A percentile compares a stretch with the other conserved stretches of the same genome.
phyloP scores from a whole-genome alignment of 2,329 filamentous ascomycete genomes.

The Blastomyces gilchristii region DNA sequence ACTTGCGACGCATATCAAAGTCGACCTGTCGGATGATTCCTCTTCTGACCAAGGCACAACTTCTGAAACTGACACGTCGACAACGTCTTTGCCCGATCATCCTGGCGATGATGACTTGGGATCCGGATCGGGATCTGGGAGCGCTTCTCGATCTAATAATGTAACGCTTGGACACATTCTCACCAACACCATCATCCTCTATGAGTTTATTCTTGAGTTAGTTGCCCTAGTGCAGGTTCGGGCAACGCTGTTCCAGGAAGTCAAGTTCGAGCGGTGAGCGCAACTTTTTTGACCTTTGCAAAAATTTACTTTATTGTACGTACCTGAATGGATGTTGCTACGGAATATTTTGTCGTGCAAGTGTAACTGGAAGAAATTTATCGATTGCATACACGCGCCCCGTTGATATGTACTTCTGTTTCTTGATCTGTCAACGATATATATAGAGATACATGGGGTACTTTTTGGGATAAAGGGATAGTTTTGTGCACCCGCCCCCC shows the following conservation, averaged over 20 bases:
- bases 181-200: constrained; percentile 68
- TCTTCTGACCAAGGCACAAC: background rate
- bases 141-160: constrained; percentile 25
- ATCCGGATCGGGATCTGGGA: constrained; percentile 14
- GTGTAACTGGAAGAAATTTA: no score
- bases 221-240: constrained; percentile 65
- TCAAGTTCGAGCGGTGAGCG: constrained; percentile 32
- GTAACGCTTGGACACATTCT: constrained; percentile 67
- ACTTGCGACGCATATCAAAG: constrained; percentile 26
- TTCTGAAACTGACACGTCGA: background rate
- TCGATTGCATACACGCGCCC: no score
- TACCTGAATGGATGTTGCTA: background rate
- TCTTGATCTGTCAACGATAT: background rate
- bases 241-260: constrained; percentile 65
- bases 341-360: no score
- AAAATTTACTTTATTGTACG: background rate
- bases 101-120: background rate
- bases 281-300: no score
- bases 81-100: background rate
- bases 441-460: background rate
- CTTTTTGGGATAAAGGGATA: background rate
- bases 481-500: background rate
- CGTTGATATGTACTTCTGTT: background rate
- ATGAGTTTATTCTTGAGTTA: constrained; percentile 69
- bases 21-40: constrained; percentile 8